These are phyloP conservation scores for Eudorina sp. DNA, from an alignment of 139 green algal genomes.

Conservation along the genomic window DNA sequence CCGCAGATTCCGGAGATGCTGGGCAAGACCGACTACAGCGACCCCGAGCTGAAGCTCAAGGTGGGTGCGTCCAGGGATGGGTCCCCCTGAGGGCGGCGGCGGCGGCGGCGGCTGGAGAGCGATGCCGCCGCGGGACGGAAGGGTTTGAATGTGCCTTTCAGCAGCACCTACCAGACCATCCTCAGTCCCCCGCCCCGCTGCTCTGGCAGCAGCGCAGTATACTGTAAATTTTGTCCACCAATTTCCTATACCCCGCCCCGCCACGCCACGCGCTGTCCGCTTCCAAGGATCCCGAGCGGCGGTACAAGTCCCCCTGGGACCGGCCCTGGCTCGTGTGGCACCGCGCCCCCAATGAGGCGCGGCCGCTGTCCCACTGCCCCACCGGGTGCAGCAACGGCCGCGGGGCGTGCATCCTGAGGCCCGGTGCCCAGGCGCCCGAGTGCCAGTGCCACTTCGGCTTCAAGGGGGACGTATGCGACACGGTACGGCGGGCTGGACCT, in stretches of 20 bases:
- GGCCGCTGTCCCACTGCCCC: neutral
- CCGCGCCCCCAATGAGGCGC: neutral
- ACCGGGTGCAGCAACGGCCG: slow-evolving; percentile 5
- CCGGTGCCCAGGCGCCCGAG: neutral
- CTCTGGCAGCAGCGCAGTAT: too few relatives aligned
- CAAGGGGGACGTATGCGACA: neutral
- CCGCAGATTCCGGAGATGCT: neutral
- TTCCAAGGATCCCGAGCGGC: neutral
- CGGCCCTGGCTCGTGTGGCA: slow-evolving; percentile 17
- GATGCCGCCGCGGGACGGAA: too few relatives aligned
- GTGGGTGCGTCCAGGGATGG: too few relatives aligned
- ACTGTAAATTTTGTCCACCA: too few relatives aligned
- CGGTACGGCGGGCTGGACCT: neutral
- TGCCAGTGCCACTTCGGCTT: slow-evolving; percentile 33
- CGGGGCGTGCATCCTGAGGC: neutral
- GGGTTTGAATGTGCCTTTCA: too few relatives aligned
- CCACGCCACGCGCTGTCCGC: too few relatives aligned
- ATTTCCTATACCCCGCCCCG: too few relatives aligned
- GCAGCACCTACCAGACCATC: too few relatives aligned
- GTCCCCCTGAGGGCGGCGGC: too few relatives aligned
- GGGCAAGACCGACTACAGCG: neutral
- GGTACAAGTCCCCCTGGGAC: slow-evolving; percentile 1
- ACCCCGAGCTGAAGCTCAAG: neutral
- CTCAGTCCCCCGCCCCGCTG: neutral
- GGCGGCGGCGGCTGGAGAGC: too few relatives aligned